Conservation (phyloP, 1,284 basidiomycete species). For the Cryptococcus amylolentus region DNA sequence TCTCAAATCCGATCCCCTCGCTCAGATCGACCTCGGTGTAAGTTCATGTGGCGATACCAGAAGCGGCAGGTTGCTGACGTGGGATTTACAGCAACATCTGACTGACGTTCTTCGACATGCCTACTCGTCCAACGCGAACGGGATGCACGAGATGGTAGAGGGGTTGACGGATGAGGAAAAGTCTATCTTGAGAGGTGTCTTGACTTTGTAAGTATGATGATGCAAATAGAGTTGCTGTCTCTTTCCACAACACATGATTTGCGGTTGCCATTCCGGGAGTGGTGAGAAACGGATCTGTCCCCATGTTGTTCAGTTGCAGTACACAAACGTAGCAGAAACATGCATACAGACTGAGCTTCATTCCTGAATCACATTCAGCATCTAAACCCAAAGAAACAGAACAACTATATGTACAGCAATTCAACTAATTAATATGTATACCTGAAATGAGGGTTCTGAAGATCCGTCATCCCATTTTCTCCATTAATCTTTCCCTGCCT, state of each 20-base stretch:
- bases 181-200: slow-evolving; percentile 60
- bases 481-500: slow-evolving; percentile 10
- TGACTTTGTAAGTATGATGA: slow-evolving; percentile 37
- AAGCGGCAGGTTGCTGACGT: neutral
- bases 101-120: slow-evolving; percentile 61
- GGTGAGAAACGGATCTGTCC: too few relatives aligned
- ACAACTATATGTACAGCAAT: too few relatives aligned
- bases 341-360: too few relatives aligned
- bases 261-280: too few relatives aligned
- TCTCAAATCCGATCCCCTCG: slow-evolving; percentile 77
- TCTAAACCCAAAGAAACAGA: too few relatives aligned
- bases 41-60: slow-evolving; percentile 25
- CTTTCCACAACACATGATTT: too few relatives aligned
- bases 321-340: too few relatives aligned
- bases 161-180: slow-evolving; percentile 67
- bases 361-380: too few relatives aligned
- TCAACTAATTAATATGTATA: too few relatives aligned
- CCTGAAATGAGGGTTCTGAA: slow-evolving; percentile 1
- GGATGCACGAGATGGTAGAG: slow-evolving; percentile 63
- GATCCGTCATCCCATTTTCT: slow-evolving; percentile 2
- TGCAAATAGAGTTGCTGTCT: too few relatives aligned
- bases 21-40: slow-evolving; percentile 82
- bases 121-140: slow-evolving; percentile 62
- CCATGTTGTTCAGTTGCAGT: too few relatives aligned
- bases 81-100: slow-evolving; percentile 29